Evolutionary conservation across 805 yeast genomes (phyloP), one percentile per base, ranked within the genome.

Genomic region (Alloascoidea africana): DNA sequence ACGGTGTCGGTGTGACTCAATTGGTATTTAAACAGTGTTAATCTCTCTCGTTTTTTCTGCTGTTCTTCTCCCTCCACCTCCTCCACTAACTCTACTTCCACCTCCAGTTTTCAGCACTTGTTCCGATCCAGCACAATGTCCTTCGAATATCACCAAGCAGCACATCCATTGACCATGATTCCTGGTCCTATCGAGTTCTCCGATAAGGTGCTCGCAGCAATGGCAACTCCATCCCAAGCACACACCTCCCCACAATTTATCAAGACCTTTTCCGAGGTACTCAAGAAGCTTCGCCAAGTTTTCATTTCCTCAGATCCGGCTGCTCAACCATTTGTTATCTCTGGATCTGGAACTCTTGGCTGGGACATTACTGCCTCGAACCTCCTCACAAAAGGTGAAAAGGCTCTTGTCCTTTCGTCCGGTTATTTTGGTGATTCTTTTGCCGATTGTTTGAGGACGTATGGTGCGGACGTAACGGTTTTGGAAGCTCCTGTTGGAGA

Each of bases 291-390:
- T 48, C 72, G 96, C 48, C 66, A 63, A 46, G 58, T 89, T 46
- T 87, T 87, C 69, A 70, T 76, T 52, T 75, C 89, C 18, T 61
- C 73, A 17, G 73, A 69, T 48, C 56, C 71, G 11, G 53, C 59
- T n/a, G 71, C 91, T 30, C 95, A 84, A 61, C 84, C 87, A 4
- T 66, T 82, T 42, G 82, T 89, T 13, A 54, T 89, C 40, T 68
- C 91, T 2, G 97, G 96, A 33, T 79, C 94, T 2, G 97, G 97
- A 41, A 85, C 96, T 15, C 66, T 87, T 33, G 97, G 97, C 27
- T 87, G 96, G 95, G 97, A 87, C 51, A 63, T 87, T 43, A 77
- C 73, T 33, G 94, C 79, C 17, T 68, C 94, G 23, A 87, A 89
- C 59, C 65, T 86, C 46, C 50, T 84, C 38, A 57, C 58, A 44